These are phyloP conservation scores for Trypanosoma boissoni DNA, from an alignment of 208 protist genomes.

Conservation along the genomic window DNA sequence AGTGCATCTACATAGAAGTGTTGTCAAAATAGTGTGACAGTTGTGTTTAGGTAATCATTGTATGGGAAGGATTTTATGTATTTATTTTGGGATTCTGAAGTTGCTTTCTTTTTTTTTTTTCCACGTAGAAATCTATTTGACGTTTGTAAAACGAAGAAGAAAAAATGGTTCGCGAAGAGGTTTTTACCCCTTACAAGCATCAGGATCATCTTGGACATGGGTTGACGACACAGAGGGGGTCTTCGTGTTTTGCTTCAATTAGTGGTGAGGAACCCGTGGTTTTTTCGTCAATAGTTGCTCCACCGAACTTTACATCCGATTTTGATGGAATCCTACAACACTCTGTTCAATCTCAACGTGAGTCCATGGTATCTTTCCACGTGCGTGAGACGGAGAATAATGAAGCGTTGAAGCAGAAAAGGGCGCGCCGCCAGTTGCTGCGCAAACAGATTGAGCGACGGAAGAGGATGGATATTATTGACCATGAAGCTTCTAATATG, in stretches of 20 bases:
- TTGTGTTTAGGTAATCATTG: no score
- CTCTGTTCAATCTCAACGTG: constrained; percentile 49
- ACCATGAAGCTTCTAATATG: constrained; percentile 34
- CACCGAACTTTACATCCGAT: constrained; percentile 4
- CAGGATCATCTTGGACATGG: no score
- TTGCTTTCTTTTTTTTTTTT: no score
- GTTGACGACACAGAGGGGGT: background rate
- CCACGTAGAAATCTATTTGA: no score
- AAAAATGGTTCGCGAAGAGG: no score
- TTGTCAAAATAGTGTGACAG: no score
- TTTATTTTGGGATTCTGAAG: no score
- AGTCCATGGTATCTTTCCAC: constrained; percentile 25
- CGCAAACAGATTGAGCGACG: constrained; percentile 50
- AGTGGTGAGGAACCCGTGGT: constrained; percentile 14
- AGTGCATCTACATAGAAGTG: no score
- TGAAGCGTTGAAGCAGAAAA: constrained; percentile 42
- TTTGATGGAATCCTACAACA: constrained; percentile 37
- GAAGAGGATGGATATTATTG: constrained; percentile 35
- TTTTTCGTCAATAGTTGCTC: constrained; percentile 5
- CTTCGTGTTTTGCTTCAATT: constrained; percentile 20
- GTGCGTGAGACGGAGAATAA: constrained; percentile 31
- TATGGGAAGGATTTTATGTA: no score
- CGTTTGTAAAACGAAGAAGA: no score
- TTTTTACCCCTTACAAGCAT: no score
- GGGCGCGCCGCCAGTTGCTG: constrained; percentile 37